Evolutionary conservation across 352 stramenopile species (phyloP), one percentile per base, ranked within the genome.

Genomic region (Pythium catenulatum): DNA sequence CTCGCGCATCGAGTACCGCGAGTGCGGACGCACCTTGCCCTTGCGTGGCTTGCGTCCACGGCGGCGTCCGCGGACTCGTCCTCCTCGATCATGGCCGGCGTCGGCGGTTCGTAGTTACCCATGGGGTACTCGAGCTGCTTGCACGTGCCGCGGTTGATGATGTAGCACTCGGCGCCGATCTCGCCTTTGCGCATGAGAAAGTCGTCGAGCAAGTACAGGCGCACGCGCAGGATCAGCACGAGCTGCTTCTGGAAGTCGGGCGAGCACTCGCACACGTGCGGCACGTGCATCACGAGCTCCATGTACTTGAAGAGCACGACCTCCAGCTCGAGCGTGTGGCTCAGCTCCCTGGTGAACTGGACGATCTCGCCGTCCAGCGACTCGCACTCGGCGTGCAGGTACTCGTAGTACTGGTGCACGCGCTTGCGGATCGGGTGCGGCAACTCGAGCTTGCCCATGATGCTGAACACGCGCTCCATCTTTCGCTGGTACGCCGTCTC

Each of bases 221-320:
- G 91, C 17, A 95, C 92, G 34, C 92, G 86, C 17, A 97, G 73
- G 23, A 83, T 79, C 36, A 95, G 37, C 73, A 96, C 88, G 6
- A 97, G 74, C 61, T 96, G 92, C 82, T 95, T 96, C 69, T 96
- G 88, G 80, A 97, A 95, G 56, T 97, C 93, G 1, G 92, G 88
- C 0, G 85, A 90, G 23, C 89, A 92, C 15, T 95, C 90, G 43
- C 86, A 82, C 88, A 92, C 96, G 61, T 95, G 93, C 3, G 94
- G 92, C 14, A 95, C 85, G 78, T 92, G 86, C 87, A 95, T 94
- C 37, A 95, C 88, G 14, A 96, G 61, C 66, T 96, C 89, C 87
- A 95, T 94, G 77, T 95, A 97, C 86, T 96, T 96, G 87, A 92
- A 98, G 52, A 96, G 68, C 58, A 90, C 90, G 21, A 97, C 90